phyloP scores from a whole-genome alignment of 2,329 filamentous ascomycete genomes.

The Claviceps fusiformis region DNA sequence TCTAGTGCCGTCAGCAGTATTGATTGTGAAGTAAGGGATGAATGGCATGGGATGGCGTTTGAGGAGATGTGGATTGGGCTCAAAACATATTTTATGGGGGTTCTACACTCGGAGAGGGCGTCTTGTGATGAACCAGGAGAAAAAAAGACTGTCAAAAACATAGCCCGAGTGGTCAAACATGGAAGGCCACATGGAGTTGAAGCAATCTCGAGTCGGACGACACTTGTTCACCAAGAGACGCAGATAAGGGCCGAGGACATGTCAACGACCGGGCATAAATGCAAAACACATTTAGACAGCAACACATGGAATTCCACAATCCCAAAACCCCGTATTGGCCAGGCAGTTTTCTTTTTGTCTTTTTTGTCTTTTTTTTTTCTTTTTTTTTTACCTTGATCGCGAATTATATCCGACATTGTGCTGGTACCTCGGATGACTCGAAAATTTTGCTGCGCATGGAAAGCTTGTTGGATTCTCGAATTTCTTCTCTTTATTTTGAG shows the following conservation, averaged over 20 bases:
- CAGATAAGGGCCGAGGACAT: background rate
- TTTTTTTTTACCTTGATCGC: no score
- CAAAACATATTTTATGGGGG: background rate
- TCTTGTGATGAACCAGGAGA: no score
- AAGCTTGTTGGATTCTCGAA: background rate
- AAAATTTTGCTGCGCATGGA: background rate
- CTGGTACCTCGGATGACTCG: no score
- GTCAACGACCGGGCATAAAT: background rate
- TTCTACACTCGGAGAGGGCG: background rate
- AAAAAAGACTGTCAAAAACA: background rate
- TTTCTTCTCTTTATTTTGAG: slow-evolving; percentile 11
- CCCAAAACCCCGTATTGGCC: no score
- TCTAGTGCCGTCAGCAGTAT: slow-evolving; percentile 75
- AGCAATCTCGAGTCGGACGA: background rate
- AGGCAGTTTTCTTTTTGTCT: no score
- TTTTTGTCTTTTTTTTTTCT: no score
- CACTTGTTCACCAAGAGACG: background rate
- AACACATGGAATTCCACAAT: no score
- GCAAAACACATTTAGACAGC: no score
- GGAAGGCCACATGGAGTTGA: background rate
- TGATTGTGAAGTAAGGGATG: slow-evolving; percentile 51
- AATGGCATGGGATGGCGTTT: background rate
- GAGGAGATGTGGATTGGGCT: background rate
- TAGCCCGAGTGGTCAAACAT: background rate
- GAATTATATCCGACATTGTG: slow-evolving; percentile 10